Evolutionary conservation across 1,284 basidiomycete species (phyloP), one percentile per base, ranked within the genome.

Genomic region (Singerocomus inundabilis): DNA sequence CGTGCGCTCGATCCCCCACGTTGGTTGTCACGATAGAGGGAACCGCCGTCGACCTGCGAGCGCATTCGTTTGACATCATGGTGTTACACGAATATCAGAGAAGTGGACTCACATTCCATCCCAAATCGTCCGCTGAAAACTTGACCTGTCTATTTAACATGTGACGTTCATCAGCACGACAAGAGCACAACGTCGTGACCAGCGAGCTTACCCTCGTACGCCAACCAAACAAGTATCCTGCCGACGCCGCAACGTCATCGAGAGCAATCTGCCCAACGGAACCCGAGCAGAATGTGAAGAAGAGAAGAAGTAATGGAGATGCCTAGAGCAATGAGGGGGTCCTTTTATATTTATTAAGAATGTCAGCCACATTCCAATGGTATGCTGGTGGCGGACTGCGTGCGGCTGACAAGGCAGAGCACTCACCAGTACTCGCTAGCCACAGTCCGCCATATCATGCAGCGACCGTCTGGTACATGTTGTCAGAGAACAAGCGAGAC

Each of bases 231-330:
- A 13, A 39, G n/a, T 21, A 34, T n/a, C 54, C 29, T 18, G 36
- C 48, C 33, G 18, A 3, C 13, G 33, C 43, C n/a, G 12, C 35
- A 1, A n/a, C 34, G 31, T 43, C 54, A 29, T 31, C 35, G 31
- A 56, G 21, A 46, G 8, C 39, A 39, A 38, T 10, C 49, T 33
- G 32, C 43, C 21, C 39, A 15, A 29, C 37, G 16, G 33, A 31
- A 52, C 49, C 31, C n/a, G 18, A 44, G 32, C 35, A 53, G 54
- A 53, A n/a, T 34, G 39, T 13, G 25, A 40, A 51, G 33, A 33
- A 53, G 11, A 11, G 24, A 7, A 1, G 10, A 10, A 12, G 21
- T 21, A 21, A 21, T n/a, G n/a, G n/a, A n/a, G n/a, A n/a, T n/a
- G n/a, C n/a, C n/a, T n/a, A n/a, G n/a, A n/a, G n/a, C n/a, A n/a